These are phyloP conservation scores for Aquilaria sinensis DNA, from an alignment of 345 rosid species.

Conservation along the genomic window DNA sequence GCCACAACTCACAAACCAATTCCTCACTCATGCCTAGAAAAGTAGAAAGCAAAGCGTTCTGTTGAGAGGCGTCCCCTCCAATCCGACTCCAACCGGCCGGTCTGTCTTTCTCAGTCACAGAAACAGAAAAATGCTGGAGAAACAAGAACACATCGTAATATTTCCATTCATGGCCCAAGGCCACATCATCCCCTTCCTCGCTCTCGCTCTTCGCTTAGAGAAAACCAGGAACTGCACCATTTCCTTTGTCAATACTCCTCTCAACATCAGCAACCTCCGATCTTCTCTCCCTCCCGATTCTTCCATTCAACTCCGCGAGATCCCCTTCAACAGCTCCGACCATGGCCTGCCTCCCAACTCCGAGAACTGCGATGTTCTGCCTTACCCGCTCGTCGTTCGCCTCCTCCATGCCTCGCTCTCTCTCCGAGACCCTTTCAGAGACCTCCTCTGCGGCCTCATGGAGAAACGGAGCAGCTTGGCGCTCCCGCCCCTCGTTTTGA, in stretches of 20 bases:
- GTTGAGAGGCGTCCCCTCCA: too few species aligned
- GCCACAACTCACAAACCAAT: too few species aligned
- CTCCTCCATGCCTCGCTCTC: constrained; percentile 56
- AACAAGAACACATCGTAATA: constrained; percentile 33
- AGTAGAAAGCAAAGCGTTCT: too few species aligned
- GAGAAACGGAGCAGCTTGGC: background rate
- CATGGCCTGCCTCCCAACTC: constrained; percentile 64
- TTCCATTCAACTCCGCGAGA: constrained; percentile 44
- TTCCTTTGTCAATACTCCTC: constrained; percentile 54
- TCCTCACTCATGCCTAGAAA: too few species aligned
- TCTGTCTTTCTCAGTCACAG: too few species aligned
- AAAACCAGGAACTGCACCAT: constrained; percentile 20
- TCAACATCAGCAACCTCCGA: constrained; percentile 40
- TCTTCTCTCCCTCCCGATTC: constrained; percentile 46
- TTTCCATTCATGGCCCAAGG: constrained; percentile 90
- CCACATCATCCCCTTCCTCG: constrained; percentile 68
- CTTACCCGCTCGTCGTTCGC: constrained; percentile 44
- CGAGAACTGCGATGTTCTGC: constrained; percentile 63
- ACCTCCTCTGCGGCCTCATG: constrained; percentile 22
- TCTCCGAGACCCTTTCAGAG: constrained; percentile 35
- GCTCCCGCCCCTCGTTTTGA: constrained; percentile 29
- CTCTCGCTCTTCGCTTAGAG: constrained; percentile 56
- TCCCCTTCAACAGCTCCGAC: constrained; percentile 54
- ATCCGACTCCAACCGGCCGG: too few species aligned
- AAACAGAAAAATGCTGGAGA: background rate